These are phyloP conservation scores for Saccharomycopsis olivae DNA, from an alignment of 805 yeast genomes.

Conservation along the genomic window DNA sequence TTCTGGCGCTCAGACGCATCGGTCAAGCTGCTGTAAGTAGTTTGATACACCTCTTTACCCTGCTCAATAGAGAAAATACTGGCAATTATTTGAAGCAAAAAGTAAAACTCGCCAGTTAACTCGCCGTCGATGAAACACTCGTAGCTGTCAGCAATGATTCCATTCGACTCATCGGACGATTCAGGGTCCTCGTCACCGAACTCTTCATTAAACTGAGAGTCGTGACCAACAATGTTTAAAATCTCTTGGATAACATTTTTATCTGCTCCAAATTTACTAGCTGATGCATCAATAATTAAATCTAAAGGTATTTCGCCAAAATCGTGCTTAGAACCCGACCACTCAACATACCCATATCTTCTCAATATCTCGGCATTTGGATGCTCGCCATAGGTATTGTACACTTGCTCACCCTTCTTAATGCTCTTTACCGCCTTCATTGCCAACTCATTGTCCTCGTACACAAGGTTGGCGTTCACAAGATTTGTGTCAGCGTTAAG, in stretches of 20 bases:
- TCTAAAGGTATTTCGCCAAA: conserved; percentile 62
- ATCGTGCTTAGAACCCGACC: conserved; percentile 60
- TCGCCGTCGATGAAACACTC: conserved; percentile 53
- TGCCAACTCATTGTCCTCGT: conserved; percentile 38
- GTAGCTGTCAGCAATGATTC: conserved; percentile 38
- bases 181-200: conserved; percentile 20
- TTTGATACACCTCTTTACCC: conserved; percentile 22
- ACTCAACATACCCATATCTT: conserved; percentile 85
- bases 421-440: conserved; percentile 65
- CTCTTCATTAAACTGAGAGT: conserved; percentile 26
- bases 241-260: conserved; percentile 28
- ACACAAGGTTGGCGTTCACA: conserved; percentile 64
- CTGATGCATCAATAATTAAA: conserved; percentile 30
- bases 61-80: conserved; percentile 24
- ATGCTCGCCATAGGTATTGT: conserved; percentile 81
- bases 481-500: conserved; percentile 74
- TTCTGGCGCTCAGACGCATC: conserved; percentile 20
- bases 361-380: conserved; percentile 87
- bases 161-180: conserved; percentile 25
- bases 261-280: conserved; percentile 19
- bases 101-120: conserved; percentile 44
- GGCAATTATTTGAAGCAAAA: conserved; percentile 43
- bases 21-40: conserved; percentile 19
- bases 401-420: conserved; percentile 59
- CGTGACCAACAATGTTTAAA: conserved; percentile 26